Conservation (phyloP, 352 stramenopile genomes). For the Globisporangium heterothallicum region DNA sequence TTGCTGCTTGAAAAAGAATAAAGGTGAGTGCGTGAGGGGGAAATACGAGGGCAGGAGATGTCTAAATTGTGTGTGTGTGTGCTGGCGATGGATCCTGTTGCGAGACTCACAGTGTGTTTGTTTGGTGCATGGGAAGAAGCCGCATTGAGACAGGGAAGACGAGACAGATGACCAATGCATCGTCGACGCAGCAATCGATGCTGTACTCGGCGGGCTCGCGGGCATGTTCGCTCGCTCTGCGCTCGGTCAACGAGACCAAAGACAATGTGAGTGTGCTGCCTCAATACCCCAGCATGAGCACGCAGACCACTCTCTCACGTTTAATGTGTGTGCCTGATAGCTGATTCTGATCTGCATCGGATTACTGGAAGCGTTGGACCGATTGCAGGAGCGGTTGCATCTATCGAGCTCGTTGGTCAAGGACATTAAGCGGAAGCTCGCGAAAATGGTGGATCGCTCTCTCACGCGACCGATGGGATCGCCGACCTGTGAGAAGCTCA, state of each 20-base stretch:
- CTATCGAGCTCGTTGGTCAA: conserved; percentile 66
- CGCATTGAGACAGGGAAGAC: no score
- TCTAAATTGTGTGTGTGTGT: no score
- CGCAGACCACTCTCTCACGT: no score
- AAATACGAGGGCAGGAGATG: no score
- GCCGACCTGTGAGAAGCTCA: conserved; percentile 15
- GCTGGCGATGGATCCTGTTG: no score
- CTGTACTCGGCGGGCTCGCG: conserved; percentile 29
- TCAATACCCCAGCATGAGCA: no score
- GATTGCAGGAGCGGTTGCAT: conserved; percentile 63
- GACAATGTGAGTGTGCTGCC: conserved; percentile 50
- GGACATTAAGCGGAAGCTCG: conserved; percentile 60
- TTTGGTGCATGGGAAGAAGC: no score
- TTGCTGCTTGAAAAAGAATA: no score
- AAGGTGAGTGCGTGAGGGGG: no score
- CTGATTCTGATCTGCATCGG: conserved; percentile 76
- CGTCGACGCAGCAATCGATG: conserved; percentile 18
- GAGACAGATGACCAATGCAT: conserved; percentile 17
- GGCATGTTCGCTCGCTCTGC: conserved; percentile 55
- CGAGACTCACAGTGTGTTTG: background rate
- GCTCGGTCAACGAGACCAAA: conserved; percentile 64
- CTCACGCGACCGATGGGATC: conserved; percentile 23
- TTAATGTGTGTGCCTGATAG: conserved; percentile 15
- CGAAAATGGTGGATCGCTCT: conserved; percentile 60
- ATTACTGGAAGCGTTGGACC: conserved; percentile 68